These are phyloP conservation scores for Elsinoe perseae DNA, from an alignment of 2,329 filamentous ascomycete genomes.

Conservation along the genomic window DNA sequence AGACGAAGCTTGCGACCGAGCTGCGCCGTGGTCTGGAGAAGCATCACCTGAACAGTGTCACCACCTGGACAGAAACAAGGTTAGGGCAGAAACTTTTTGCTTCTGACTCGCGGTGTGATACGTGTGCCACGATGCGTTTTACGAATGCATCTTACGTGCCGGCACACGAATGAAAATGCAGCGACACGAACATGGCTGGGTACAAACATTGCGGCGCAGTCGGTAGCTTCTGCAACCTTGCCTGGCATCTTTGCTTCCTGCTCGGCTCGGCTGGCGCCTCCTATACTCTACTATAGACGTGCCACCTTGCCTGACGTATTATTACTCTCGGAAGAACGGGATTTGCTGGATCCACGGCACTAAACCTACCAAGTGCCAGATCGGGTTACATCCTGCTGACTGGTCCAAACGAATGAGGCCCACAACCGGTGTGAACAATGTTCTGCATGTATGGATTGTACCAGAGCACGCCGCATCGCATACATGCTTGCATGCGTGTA, in stretches of 20 bases:
- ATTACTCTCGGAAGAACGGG: slow-evolving; percentile 9
- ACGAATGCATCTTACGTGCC: slow-evolving; percentile 6
- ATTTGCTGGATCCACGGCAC: slow-evolving; percentile 12
- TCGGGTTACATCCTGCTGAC: slow-evolving; percentile 8
- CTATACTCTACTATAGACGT: slow-evolving; percentile 7
- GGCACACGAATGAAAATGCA: background rate
- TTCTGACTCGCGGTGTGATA: slow-evolving; percentile 12
- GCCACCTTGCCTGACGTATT: slow-evolving; percentile 7
- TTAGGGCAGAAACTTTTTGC: slow-evolving; percentile 1
- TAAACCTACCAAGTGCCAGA: slow-evolving; percentile 9
- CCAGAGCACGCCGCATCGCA: slow-evolving; percentile 1
- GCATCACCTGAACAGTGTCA: background rate
- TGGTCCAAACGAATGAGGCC: slow-evolving; percentile 8
- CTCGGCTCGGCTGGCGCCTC: slow-evolving; percentile 4
- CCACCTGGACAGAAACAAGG: slow-evolving; percentile 4
- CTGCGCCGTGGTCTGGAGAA: background rate
- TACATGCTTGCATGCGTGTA: slow-evolving; percentile 6
- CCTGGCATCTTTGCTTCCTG: background rate
- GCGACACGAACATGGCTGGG: background rate
- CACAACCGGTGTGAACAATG: slow-evolving; percentile 9
- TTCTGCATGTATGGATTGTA: background rate
- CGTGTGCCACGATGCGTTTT: background rate
- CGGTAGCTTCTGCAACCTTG: background rate
- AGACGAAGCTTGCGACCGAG: background rate
- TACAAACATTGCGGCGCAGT: slow-evolving; percentile 3